Evolutionary conservation across 116 monocot species (phyloP), one percentile per base, ranked within the genome.

Genomic region (Dioscorea cayenensis): DNA sequence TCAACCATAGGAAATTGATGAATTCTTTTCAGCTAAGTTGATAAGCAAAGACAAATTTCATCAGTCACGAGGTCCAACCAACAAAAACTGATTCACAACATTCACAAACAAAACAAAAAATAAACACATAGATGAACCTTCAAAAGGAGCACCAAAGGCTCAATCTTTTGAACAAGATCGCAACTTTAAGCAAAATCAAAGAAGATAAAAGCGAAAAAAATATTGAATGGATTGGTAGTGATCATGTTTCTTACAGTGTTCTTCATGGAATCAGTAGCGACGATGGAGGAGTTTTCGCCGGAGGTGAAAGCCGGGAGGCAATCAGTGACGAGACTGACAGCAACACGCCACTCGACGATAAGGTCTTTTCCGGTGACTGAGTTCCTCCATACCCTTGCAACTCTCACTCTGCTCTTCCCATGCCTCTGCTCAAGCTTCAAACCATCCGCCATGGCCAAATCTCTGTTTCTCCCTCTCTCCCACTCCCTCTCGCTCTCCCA

Each of bases 251-350:
- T 78, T 78, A 95, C 95, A 22, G 95, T 95, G 83, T 95, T 95
- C 78, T 95, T 95, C 67, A 95, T 95, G 69, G 95, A 81, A 35
- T 95, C 95, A 28, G 95, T 95, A 60, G 95, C 95, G 60, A 95
- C 92, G 78, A 95, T 85, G 76, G 83, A 67, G 70, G 95, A 89
- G 73, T 95, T 95, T 71, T 95, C 89, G 76, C 59, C 84, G 14
- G 65, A 70, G 48, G 78, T 84, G 81, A 89, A 95, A 55, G 95
- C 76, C 12, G 84, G 81, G 36, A 85, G 83, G 74, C 95, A 95
- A 55, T 92, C 92, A 67, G 95, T 92, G 76, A 84, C 63, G 66
- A 95, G 89, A 72, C 81, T 83, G 52, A 95, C 51, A 71, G 63
- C 66, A 14, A 95, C 89, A 69, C 71, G 89, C 95, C 95, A 95